Base-by-base conservation (phyloP, 495 filamentous ascomycete species). In the Aspergillus nanangensis region DNA sequence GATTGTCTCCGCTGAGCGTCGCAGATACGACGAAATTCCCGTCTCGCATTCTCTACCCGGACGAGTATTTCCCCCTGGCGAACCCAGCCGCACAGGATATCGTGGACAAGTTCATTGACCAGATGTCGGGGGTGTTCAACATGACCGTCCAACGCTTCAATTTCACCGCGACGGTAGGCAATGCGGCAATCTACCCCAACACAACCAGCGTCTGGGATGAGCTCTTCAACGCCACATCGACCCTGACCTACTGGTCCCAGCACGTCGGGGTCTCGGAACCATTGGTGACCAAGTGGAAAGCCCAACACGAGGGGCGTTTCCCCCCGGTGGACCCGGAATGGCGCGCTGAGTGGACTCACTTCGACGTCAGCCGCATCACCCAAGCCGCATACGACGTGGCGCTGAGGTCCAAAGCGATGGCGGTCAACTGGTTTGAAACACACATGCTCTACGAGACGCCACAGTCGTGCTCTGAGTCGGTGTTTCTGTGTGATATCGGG, bases 101-200 rank as follows among this genome's bases (percentile, higher is more conserved):
- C 14, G 11, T 43, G 13, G n/a, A 37, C 13, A 25, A 27, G 15
- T 3, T 19, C 32, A 13, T 45, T 9, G 4, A 11, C 22, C 19
- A 23, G 14, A 17, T 45, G 9, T 9, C 33, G 8, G 15, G 20
- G 5, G 7, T 29, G 2, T 45, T 45, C 43, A 38, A 38, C 43
- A 37, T 45, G 43, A 38, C 13, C 8, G 21, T 29, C 22, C 20
- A 37, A 29, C 33, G 38, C 14, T 38, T 45, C 34, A 45, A 45
- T 13, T 25, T 45, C 21, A 37, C 13, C 11, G 14, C 19, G 8
- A 42, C 31, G 2, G 21, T 48, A 31, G 37, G 17, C 20, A 11
- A 33, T 20, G 46, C 46, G 5, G 23, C 46, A 17, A 48, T 48
- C 29, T 35, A 27, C 20, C 21, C 43, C 11, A 33, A 45, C n/a